Evolutionary conservation across 805 yeast genomes (phyloP), one percentile per base, ranked within the genome.

Genomic region (Teunomyces cretensis): DNA sequence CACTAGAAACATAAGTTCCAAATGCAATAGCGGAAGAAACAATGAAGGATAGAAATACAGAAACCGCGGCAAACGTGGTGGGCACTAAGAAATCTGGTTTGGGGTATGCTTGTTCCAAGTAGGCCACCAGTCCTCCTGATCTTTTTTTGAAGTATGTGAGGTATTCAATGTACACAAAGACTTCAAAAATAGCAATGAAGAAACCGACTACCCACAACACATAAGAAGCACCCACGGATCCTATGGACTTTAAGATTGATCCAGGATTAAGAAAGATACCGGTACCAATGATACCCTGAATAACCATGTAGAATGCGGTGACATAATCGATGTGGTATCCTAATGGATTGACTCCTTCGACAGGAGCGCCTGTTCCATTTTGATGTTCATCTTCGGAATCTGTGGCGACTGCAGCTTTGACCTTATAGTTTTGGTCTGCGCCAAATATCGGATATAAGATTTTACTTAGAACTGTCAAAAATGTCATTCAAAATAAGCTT

Each of bases 241-340:
- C 76, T 43, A 71, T 61, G 2, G 72, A 62, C 14, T 57, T 59
- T 13, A 75, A 73, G 46, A 84, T 75, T 1, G 80, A 71, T 3
- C 83, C 79, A 4, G 90, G 87, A 0, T 86, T 83, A 9, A 85
- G 80, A 60, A 84, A 85, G 41, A 85, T 83, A 65, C 90, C 90
- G 0, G 90, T 84, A 51, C 91, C 90, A 37, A 85, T 72, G 69
- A 85, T 79, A 52, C 90, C 80, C 51, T 83, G 84, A 55, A 84
- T 70, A 45, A 83, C 79, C 45, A 83, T 66, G 42, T 85, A 84
- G 42, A 83, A 74, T 43, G 90, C 86, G 38, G 84, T 50, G 14
- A 39, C 33, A 14, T 47, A 47, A 31, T 50, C 50, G 16, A 50
- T 65, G 42, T 74, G 75, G 58, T 70, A 58, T 4, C 74, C 73